Evolutionary conservation across 2,329 filamentous ascomycete genomes (phyloP).

Genomic region (Neopestalotiopsis sp.): DNA sequence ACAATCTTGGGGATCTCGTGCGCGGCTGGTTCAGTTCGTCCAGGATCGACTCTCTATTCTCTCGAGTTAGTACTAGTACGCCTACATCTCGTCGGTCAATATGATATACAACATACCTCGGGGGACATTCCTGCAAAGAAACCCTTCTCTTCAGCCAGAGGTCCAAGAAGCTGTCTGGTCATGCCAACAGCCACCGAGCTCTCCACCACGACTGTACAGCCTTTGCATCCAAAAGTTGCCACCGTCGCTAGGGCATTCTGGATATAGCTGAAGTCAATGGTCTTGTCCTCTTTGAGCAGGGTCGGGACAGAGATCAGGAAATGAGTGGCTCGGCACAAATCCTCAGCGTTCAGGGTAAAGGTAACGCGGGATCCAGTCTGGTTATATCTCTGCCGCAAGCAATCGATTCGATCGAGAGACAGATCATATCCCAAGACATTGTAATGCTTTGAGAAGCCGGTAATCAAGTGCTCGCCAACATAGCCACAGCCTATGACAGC

Average conservation of each 20-base stretch:
- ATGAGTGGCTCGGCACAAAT: conserved; percentile 50
- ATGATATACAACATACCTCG: conserved; percentile 34
- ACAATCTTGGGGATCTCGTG: conserved; percentile 57
- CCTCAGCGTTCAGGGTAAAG: conserved; percentile 43
- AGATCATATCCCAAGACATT: conserved; percentile 55
- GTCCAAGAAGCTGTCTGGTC: conserved; percentile 54
- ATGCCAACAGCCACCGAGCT: conserved; percentile 60
- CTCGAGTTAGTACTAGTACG: not conserved
- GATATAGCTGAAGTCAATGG: conserved; percentile 53
- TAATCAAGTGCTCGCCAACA: conserved; percentile 54
- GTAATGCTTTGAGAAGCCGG: conserved; percentile 45
- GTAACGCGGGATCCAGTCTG: conserved; percentile 29
- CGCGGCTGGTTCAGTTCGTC: conserved; percentile 45
- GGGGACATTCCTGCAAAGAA: conserved; percentile 57
- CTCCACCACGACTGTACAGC: conserved; percentile 56
- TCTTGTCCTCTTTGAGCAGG: conserved; percentile 49
- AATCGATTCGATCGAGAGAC: conserved; percentile 42
- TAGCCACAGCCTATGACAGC: conserved; percentile 59
- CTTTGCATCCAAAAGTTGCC: conserved; percentile 43
- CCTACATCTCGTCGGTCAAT: not conserved
- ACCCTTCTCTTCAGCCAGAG: conserved; percentile 45
- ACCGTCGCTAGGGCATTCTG: conserved; percentile 48
- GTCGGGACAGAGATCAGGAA: conserved; percentile 61
- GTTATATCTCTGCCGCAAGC: conserved; percentile 32
- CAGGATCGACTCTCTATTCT: conserved; percentile 52